phyloP scores from a whole-genome alignment of 2,329 filamentous ascomycete species.

The Trichophyton simii region DNA sequence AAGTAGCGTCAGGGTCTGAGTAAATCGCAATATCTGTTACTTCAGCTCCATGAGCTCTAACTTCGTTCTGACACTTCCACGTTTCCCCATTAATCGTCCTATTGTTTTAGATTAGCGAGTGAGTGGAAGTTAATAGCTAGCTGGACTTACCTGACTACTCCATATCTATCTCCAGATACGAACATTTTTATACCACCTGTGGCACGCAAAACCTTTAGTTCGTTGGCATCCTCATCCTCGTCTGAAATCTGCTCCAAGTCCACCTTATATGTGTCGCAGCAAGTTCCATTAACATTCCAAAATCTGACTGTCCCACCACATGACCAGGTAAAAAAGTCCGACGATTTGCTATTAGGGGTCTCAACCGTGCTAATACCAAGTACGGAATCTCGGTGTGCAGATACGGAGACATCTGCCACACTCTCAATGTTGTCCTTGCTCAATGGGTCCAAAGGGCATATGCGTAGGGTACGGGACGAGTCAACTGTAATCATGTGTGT shows the following conservation, averaged over 20 bases:
- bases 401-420: conserved; percentile 29
- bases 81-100: conserved; percentile 36
- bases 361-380: conserved; percentile 59
- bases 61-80: conserved; percentile 52
- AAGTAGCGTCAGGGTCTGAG: conserved; percentile 46
- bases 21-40: conserved; percentile 69
- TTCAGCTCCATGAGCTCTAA: conserved; percentile 76
- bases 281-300: conserved; percentile 64
- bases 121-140: background rate
- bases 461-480: conserved; percentile 58
- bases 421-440: conserved; percentile 21
- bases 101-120: conserved; percentile 8
- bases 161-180: conserved; percentile 73
- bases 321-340: conserved; percentile 83
- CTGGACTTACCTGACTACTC: conserved; percentile 51
- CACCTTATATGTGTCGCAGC: conserved; percentile 52
- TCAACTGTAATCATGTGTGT: conserved; percentile 64
- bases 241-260: conserved; percentile 51
- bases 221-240: conserved; percentile 40
- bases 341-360: conserved; percentile 46
- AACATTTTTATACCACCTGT: conserved; percentile 53
- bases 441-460: conserved; percentile 38
- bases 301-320: conserved; percentile 66
- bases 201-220: conserved; percentile 46
- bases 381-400: conserved; percentile 47